A percentile compares a stretch with the other conserved stretches of the same genome.
These are phyloP conservation scores for Sphaceloma murrayae DNA, from an alignment of 2,329 filamentous ascomycete genomes.

Conservation along the genomic window DNA sequence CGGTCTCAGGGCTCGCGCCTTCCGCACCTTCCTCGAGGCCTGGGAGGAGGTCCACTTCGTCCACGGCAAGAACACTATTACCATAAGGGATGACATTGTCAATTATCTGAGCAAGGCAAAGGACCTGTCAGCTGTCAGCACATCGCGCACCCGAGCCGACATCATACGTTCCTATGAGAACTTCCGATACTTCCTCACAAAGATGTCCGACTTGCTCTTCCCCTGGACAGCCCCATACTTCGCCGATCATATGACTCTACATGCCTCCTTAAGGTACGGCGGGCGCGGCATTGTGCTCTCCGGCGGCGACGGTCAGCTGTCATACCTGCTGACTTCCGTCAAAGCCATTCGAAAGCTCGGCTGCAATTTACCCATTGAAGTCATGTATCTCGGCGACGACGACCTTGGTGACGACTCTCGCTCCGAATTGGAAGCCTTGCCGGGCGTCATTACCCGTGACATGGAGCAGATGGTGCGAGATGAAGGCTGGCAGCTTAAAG, in stretches of 20 bases:
- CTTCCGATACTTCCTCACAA: conserved; percentile 34
- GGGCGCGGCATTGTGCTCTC: conserved; percentile 39
- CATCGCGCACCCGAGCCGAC: conserved; percentile 23
- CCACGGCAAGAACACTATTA: conserved; percentile 28
- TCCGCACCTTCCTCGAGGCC: conserved; percentile 33
- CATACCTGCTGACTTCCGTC: conserved; percentile 37
- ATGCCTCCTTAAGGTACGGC: conserved; percentile 34
- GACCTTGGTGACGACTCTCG: conserved; percentile 38
- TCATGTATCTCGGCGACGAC: conserved; percentile 36
- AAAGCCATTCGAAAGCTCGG: conserved; percentile 31
- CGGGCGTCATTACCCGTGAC: conserved; percentile 38
- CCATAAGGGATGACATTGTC: conserved; percentile 35
- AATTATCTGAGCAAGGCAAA: conserved; percentile 28
- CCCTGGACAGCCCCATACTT: conserved; percentile 36
- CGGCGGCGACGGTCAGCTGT: conserved; percentile 36
- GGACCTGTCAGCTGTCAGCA: conserved; percentile 21
- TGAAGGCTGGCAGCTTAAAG: conserved; percentile 36
- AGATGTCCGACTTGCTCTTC: conserved; percentile 33
- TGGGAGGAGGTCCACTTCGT: conserved; percentile 34
- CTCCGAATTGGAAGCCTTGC: conserved; percentile 34
- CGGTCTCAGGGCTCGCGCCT: conserved; percentile 33
- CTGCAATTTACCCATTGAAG: conserved; percentile 33
- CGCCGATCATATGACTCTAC: conserved; percentile 37
- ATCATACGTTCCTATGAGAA: conserved; percentile 36
- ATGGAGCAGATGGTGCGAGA: conserved; percentile 38